Evolutionary conservation across 2,329 filamentous ascomycete genomes (phyloP).

Genomic region (Colletotrichum sp.): DNA sequence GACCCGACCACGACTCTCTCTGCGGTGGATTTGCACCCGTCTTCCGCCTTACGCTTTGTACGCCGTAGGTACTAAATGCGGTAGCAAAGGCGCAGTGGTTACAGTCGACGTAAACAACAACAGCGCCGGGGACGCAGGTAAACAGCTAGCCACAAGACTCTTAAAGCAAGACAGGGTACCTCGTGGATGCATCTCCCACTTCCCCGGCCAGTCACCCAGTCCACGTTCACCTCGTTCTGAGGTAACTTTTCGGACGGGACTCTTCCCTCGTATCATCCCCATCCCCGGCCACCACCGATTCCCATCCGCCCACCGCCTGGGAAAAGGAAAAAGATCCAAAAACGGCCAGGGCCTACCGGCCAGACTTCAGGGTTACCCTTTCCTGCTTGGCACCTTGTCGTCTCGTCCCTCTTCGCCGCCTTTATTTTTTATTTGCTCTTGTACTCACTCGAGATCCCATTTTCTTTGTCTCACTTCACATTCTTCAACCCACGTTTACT

Average conservation of each 20-base stretch:
- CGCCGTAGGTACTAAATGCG: background rate
- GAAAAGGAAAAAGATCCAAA: background rate
- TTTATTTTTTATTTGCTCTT: constrained; percentile 1
- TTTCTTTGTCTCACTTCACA: constrained; percentile 15
- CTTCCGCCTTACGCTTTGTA: background rate
- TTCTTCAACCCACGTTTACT: constrained; percentile 11
- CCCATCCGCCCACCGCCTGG: background rate
- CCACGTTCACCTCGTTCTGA: background rate
- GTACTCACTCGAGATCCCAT: background rate
- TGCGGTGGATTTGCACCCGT: background rate
- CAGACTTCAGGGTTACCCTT: background rate
- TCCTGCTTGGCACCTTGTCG: background rate
- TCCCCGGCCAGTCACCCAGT: background rate
- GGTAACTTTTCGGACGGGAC: constrained; percentile 6
- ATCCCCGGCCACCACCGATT: constrained; percentile 2
- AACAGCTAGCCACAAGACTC: background rate
- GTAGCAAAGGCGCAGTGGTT: background rate
- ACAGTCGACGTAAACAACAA: background rate
- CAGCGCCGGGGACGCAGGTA: background rate
- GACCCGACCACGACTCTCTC: background rate
- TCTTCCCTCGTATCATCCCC: constrained; percentile 1
- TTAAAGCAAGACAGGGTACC: background rate
- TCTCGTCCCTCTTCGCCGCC: background rate
- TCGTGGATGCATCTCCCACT: background rate
- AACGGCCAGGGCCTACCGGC: background rate